Base-by-base conservation (phyloP, 495 filamentous ascomycete species). In the Oidiodendron maius region DNA sequence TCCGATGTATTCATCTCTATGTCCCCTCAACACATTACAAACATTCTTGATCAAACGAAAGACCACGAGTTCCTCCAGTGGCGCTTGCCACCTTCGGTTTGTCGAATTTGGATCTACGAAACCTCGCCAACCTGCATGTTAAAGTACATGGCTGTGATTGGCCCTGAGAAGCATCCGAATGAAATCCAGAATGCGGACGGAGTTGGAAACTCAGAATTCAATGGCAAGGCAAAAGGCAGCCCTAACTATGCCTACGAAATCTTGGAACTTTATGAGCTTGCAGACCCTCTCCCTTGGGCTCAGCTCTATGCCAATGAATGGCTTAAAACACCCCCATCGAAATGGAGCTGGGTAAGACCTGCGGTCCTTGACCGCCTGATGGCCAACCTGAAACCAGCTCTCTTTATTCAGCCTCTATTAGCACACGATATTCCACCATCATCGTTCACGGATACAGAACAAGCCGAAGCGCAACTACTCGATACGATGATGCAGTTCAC, bases 261-360 rank as follows among this genome's bases (percentile, higher is more conserved):
- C 24, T 23, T 68, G 3, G 71, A 77, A 48, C 66, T 77, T 5
- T 77, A 77, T 43, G 63, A 71, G 51, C 66, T 79, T 3, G 72
- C 75, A 41, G 68, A 77, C 44, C 70, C 73, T 0, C 56, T 75
- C n/a, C 61, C 67, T 2, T 50, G 67, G 13, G 57, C 62, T 1
- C 56, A 65, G 11, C 65, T 77, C 64, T 58, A 64, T 40, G 56
- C 62, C 11, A 66, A 70, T 18, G 72, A 68, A 0, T 67, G 71
- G 66, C 52, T 73, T 3, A 51, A 58, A 0, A 49, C 51, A 8
- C 34, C 67, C 3, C 72, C 72, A 21, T 60, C 58, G 46, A 68
- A 58, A 40, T 74, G 61, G 38, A 51, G 50, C 10, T 69, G 62
- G 52, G 52, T 79, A 3, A 61, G 63, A n/a, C 72, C 71, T 1